A percentile compares a stretch with the other conserved stretches of the same genome.
Evolutionary conservation across 768 basidiomycete species (phyloP).

Genomic region (Myochromella boudieri): DNA sequence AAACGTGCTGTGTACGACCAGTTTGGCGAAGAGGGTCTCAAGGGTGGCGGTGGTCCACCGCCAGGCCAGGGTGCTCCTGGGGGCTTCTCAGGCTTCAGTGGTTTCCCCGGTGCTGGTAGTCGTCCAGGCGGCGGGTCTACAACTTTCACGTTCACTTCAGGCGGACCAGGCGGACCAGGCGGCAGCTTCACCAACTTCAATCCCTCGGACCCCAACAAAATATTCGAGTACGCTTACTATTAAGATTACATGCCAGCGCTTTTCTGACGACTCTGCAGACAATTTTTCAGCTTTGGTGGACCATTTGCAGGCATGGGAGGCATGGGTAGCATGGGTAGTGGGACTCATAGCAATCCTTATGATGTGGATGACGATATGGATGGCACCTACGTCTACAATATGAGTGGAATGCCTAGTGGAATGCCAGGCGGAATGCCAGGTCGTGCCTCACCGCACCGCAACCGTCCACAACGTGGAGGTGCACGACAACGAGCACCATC

Average conservation of each 20-base stretch:
- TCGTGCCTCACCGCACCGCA: constrained; percentile 51
- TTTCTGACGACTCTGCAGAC: constrained; percentile 40
- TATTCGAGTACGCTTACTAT: constrained; percentile 83
- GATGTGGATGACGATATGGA: constrained; percentile 53
- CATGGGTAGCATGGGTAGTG: constrained; percentile 30
- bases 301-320: constrained; percentile 29
- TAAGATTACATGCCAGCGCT: no score
- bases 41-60: constrained; percentile 58
- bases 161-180: constrained; percentile 36
- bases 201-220: constrained; percentile 80
- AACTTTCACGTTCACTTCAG: constrained; percentile 61
- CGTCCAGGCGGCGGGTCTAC: constrained; percentile 49
- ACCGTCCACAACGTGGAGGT: constrained; percentile 14
- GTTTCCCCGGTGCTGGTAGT: constrained; percentile 41
- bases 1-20: constrained; percentile 89
- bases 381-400: constrained; percentile 35
- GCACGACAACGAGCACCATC: constrained; percentile 26
- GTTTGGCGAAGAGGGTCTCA: constrained; percentile 93
- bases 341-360: constrained; percentile 25
- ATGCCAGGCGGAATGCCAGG: constrained; percentile 43
- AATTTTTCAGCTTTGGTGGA: constrained; percentile 47
- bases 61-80: constrained; percentile 49
- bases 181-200: constrained; percentile 50
- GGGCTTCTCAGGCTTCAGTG: constrained; percentile 34
- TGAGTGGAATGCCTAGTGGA: constrained; percentile 19